Evolutionary conservation across 371 early-diverging fungal genomes (phyloP).

Genomic region (Mortierella sp.): DNA sequence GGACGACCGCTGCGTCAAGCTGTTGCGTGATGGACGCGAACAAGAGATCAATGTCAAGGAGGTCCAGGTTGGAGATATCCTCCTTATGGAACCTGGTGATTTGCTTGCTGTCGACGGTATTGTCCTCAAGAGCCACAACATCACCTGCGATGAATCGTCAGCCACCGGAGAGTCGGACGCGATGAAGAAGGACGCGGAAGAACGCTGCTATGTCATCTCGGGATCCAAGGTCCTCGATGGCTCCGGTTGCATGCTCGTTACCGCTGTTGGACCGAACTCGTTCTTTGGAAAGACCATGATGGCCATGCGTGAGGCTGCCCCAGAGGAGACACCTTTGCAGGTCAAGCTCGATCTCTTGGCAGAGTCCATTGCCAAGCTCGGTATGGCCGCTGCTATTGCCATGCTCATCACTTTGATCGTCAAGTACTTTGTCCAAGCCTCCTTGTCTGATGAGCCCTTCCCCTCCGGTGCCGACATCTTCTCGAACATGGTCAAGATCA

Average conservation of each 20-base stretch:
- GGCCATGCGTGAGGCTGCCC: slow-evolving; percentile 80
- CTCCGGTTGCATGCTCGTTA: slow-evolving; percentile 84
- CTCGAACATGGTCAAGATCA: slow-evolving; percentile 78
- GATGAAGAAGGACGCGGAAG: slow-evolving; percentile 75
- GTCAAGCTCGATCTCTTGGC: slow-evolving; percentile 87
- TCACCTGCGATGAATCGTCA: slow-evolving; percentile 91
- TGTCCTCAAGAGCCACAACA: slow-evolving; percentile 80
- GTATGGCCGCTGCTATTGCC: slow-evolving; percentile 80
- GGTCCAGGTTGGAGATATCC: slow-evolving; percentile 89
- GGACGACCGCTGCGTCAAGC: slow-evolving; percentile 87
- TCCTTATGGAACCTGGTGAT: slow-evolving; percentile 95
- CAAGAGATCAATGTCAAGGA: slow-evolving; percentile 87
- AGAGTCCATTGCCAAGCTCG: slow-evolving; percentile 93
- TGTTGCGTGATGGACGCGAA: slow-evolving; percentile 81
- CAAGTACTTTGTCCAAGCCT: slow-evolving; percentile 81
- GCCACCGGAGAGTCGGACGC: slow-evolving; percentile 94
- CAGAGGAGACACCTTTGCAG: slow-evolving; percentile 94
- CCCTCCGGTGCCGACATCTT: slow-evolving; percentile 70
- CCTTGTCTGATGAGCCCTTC: slow-evolving; percentile 64
- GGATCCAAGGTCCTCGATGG: slow-evolving; percentile 94
- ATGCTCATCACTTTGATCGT: slow-evolving; percentile 84
- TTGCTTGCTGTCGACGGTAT: slow-evolving; percentile 92
- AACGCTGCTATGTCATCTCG: slow-evolving; percentile 89
- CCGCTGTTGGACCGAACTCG: slow-evolving; percentile 86
- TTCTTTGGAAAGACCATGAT: slow-evolving; percentile 89